These are phyloP conservation scores for Phialocephala subalpina DNA, from an alignment of 2,329 filamentous ascomycete genomes.

Conservation along the genomic window DNA sequence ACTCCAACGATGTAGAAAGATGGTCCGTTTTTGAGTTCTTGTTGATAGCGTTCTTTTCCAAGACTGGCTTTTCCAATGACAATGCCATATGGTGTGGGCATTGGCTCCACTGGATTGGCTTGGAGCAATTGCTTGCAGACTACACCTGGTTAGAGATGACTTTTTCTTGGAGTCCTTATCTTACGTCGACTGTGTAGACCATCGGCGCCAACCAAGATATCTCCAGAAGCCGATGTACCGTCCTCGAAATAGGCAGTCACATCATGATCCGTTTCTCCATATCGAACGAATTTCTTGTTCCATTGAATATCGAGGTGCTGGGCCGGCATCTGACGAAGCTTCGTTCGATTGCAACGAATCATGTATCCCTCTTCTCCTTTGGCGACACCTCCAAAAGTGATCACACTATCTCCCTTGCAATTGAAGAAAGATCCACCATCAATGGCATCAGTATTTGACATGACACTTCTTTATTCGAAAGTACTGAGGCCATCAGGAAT, in stretches of 20 bases:
- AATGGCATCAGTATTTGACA: neutral
- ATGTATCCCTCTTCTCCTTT: neutral
- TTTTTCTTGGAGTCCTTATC: neutral
- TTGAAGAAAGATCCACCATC: neutral
- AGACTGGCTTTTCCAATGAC: neutral
- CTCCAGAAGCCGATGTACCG: constrained; percentile 3
- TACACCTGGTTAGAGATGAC: neutral
- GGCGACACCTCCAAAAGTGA: neutral
- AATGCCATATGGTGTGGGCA: neutral
- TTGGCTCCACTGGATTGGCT: neutral
- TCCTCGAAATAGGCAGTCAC: constrained; percentile 16
- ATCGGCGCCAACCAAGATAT: constrained; percentile 19
- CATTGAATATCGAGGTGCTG: neutral
- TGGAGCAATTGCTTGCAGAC: neutral
- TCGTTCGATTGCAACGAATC: neutral
- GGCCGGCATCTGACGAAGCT: neutral
- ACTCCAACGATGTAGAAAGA: neutral
- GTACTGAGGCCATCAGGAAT: neutral
- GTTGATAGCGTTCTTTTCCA: neutral
- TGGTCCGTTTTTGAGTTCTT: neutral
- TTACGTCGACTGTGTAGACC: constrained; percentile 14
- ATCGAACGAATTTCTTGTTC: neutral
- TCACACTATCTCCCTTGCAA: neutral
- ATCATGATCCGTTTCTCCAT: neutral
- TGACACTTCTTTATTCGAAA: neutral